Percentiles rank a stretch among this genome's conserved stretches.
Conservation (phyloP, 164 flowering plant species). For the Kingdonia uniflora region DNA sequence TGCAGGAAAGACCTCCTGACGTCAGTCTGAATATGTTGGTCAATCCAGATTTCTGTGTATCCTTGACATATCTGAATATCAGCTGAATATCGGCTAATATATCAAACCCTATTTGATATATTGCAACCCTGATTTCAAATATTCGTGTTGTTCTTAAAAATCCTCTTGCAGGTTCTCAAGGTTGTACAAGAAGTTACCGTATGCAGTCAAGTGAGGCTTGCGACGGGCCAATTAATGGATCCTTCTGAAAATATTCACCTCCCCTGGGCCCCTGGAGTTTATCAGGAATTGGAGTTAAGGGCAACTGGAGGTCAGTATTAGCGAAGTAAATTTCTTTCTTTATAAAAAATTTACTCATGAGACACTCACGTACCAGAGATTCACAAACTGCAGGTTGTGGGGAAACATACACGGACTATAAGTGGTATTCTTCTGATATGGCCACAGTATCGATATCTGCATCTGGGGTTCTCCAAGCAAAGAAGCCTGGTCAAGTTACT, state of each 20-base stretch:
- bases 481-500: constrained; percentile 71
- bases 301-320: constrained; percentile 64
- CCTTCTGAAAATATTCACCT: constrained; percentile 38
- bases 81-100: too few species aligned
- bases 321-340: background rate
- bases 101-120: too few species aligned
- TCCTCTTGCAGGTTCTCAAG: constrained; percentile 42
- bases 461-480: constrained; percentile 68
- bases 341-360: background rate
- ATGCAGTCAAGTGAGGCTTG: constrained; percentile 54
- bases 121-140: background rate
- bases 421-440: constrained; percentile 81
- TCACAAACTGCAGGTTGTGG: constrained; percentile 56
- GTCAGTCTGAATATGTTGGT: too few species aligned
- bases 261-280: constrained; percentile 75
- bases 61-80: too few species aligned
- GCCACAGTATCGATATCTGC: constrained; percentile 53
- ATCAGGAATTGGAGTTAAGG: constrained; percentile 67
- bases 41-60: too few species aligned
- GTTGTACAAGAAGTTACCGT: constrained; percentile 77
- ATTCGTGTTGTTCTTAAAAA: background rate
- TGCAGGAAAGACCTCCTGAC: too few species aligned
- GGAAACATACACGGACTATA: constrained; percentile 49
- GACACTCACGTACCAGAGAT: background rate
- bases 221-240: constrained; percentile 17